These are phyloP conservation scores for Cercospora canescens DNA, from an alignment of 2,329 filamentous ascomycete genomes.

Conservation along the genomic window DNA sequence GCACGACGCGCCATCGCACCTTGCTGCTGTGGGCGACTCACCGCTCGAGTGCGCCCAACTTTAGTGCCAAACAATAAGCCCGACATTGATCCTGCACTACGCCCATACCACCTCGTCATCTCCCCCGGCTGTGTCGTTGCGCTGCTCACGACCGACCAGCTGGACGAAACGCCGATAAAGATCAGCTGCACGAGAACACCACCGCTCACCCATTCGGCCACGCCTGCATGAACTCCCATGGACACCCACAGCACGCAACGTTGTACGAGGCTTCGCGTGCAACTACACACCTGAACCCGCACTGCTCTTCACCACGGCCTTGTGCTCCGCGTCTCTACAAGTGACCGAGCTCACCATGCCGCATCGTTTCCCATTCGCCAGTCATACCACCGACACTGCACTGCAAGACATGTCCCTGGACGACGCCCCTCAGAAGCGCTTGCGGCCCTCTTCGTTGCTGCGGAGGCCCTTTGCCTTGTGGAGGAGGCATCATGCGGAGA, in stretches of 20 bases:
- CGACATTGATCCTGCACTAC: slow-evolving; percentile 1
- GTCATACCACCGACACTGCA: slow-evolving; percentile 20
- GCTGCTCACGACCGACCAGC: too few species aligned
- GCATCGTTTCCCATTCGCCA: slow-evolving; percentile 34
- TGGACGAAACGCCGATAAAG: not conserved
- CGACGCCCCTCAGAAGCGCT: slow-evolving; percentile 20
- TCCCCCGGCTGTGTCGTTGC: not conserved
- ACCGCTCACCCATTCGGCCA: not conserved
- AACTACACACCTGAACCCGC: slow-evolving; percentile 10
- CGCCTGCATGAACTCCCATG: slow-evolving; percentile 20
- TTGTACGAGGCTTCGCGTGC: slow-evolving; percentile 20
- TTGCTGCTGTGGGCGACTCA: not conserved
- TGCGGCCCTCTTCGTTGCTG: slow-evolving; percentile 23
- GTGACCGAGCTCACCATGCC: slow-evolving; percentile 29
- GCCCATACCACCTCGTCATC: not conserved
- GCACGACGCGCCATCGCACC: not conserved
- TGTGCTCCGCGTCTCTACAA: slow-evolving; percentile 10
- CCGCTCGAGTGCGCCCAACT: not conserved
- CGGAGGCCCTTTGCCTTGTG: slow-evolving; percentile 25
- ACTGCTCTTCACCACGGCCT: not conserved
- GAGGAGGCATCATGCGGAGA: slow-evolving; percentile 30
- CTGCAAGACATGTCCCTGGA: slow-evolving; percentile 29
- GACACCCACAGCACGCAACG: slow-evolving; percentile 10
- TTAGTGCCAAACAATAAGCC: not conserved
- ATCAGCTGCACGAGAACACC: slow-evolving; percentile 11